A percentile compares a stretch with the other conserved stretches of the same genome.
Evolutionary conservation across 495 filamentous ascomycete species (phyloP).

Genomic region (Hypoxylon crocopeplum): DNA sequence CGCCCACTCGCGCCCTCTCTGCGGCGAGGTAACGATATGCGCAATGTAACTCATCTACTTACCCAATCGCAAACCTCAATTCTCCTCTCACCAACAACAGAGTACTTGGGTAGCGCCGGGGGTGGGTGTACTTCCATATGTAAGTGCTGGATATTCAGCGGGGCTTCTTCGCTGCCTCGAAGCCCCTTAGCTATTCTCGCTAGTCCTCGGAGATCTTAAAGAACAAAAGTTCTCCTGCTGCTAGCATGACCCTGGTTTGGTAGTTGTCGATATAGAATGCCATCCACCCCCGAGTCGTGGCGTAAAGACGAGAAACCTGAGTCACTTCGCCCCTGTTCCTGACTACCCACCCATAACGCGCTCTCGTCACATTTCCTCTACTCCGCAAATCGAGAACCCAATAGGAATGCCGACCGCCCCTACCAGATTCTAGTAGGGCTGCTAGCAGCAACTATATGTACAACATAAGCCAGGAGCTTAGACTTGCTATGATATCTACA

Average conservation of each 20-base stretch:
- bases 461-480: background rate
- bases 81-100: conserved; percentile 7
- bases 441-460: conserved; percentile 5
- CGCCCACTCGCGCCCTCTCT: background rate
- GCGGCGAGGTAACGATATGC: conserved; percentile 18
- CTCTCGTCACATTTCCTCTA: conserved; percentile 24
- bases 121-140: conserved; percentile 16
- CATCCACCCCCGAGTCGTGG: background rate
- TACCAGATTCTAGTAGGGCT: conserved; percentile 23
- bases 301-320: conserved; percentile 3
- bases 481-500: background rate
- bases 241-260: background rate
- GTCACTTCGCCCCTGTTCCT: conserved; percentile 15
- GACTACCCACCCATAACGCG: conserved; percentile 16
- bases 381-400: conserved; percentile 22
- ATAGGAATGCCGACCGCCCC: conserved; percentile 17
- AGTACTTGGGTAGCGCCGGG: conserved; percentile 3
- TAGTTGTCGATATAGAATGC: background rate
- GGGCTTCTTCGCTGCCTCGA: conserved; percentile 1
- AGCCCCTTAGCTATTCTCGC: background rate
- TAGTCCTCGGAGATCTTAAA: background rate
- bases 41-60: conserved; percentile 16
- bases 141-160: conserved; percentile 1
- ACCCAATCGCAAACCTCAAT: conserved; percentile 16
- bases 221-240: conserved; percentile 9